Conservation (phyloP, 768 basidiomycete species). For the Naematelia encephala region DNA sequence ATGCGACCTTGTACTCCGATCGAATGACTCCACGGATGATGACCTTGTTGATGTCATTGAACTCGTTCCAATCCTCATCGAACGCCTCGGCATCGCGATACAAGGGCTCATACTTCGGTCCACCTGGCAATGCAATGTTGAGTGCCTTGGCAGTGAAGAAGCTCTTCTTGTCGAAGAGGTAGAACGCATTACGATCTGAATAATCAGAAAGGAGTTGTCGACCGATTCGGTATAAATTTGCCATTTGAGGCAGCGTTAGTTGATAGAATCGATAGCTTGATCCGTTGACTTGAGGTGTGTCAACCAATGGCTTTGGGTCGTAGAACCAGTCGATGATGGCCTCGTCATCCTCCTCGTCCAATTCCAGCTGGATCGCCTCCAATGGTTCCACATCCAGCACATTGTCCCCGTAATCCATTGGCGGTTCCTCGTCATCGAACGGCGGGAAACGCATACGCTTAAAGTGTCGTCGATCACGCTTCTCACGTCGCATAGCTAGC, state of each 20-base stretch:
- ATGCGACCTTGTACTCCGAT: slow-evolving; percentile 98
- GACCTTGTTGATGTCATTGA: slow-evolving; percentile 99
- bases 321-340: slow-evolving; percentile 98
- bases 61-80: slow-evolving; percentile 99
- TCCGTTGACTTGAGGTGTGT: slow-evolving; percentile 87
- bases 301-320: slow-evolving; percentile 88
- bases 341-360: slow-evolving; percentile 85
- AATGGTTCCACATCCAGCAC: slow-evolving; percentile 95
- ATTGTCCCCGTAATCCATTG: slow-evolving; percentile 98
- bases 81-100: slow-evolving; percentile 93
- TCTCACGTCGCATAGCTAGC: slow-evolving; percentile 98
- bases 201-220: slow-evolving; percentile 90
- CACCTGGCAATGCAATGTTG: slow-evolving; percentile 64
- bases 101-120: slow-evolving; percentile 96
- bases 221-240: slow-evolving; percentile 92
- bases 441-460: slow-evolving; percentile 99
- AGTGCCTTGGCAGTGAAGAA: slow-evolving; percentile 90
- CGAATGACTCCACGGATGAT: slow-evolving; percentile 98
- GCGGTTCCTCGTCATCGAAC: slow-evolving; percentile 98
- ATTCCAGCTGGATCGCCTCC: slow-evolving; percentile 93
- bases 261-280: slow-evolving; percentile 91
- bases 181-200: slow-evolving; percentile 82
- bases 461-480: slow-evolving; percentile 96
- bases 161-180: slow-evolving; percentile 93
- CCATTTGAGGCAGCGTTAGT: slow-evolving; percentile 88